Conservation (phyloP, 352 stramenopile genomes). For the Plasmopara muralis region DNA sequence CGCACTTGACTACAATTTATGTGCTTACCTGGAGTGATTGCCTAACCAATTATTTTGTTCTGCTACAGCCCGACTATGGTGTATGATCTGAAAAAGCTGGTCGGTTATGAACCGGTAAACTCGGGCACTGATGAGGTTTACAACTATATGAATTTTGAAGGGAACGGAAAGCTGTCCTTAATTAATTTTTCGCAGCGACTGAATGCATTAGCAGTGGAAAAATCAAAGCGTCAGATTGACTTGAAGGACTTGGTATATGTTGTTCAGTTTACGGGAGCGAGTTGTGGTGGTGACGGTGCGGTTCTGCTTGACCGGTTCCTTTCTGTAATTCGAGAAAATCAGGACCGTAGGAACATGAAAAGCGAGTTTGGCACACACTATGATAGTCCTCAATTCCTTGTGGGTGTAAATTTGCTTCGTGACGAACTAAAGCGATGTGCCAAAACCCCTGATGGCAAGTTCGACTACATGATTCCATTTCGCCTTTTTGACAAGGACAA, state of each 20-base stretch:
- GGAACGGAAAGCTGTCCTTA: slow-evolving; percentile 61
- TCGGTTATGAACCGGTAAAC: slow-evolving; percentile 34
- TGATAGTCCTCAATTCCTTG: slow-evolving; percentile 69
- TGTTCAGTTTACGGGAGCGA: slow-evolving; percentile 65
- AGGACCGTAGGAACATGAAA: slow-evolving; percentile 77
- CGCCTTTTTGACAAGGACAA: slow-evolving; percentile 66
- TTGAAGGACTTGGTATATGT: slow-evolving; percentile 72
- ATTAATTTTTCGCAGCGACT: slow-evolving; percentile 50
- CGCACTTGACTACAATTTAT: slow-evolving; percentile 4
- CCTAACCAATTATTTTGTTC: slow-evolving; percentile 1
- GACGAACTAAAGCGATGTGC: slow-evolving; percentile 68
- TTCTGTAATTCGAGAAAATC: slow-evolving; percentile 52
- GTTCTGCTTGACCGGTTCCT: slow-evolving; percentile 76
- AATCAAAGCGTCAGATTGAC: slow-evolving; percentile 40
- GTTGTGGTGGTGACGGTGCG: slow-evolving; percentile 56
- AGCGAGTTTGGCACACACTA: slow-evolving; percentile 79
- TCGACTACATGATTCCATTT: slow-evolving; percentile 67
- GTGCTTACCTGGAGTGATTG: background rate
- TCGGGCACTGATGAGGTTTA: slow-evolving; percentile 42
- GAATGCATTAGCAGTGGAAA: slow-evolving; percentile 50
- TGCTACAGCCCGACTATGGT: slow-evolving; percentile 42
- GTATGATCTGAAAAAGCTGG: slow-evolving; percentile 67
- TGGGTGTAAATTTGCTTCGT: slow-evolving; percentile 61
- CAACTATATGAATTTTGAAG: slow-evolving; percentile 66
- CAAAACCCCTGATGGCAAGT: slow-evolving; percentile 75